These are phyloP conservation scores for Cladosporium oxysporum DNA, from an alignment of 2,329 filamentous ascomycete species.

Conservation along the genomic window DNA sequence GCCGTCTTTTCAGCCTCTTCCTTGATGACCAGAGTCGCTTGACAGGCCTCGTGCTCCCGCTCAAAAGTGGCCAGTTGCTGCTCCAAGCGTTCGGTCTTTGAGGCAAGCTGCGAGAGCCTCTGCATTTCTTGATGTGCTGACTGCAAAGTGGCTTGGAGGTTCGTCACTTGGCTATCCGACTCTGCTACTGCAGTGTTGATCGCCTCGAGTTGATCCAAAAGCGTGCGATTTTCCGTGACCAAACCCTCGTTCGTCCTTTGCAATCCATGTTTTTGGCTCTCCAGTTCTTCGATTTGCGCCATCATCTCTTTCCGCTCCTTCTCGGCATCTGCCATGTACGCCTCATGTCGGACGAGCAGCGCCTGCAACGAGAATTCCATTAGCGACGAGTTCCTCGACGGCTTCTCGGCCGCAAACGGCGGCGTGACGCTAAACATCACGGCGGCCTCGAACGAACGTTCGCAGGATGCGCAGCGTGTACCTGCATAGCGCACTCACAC, in stretches of 20 bases:
- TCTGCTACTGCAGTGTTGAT: conserved; percentile 78
- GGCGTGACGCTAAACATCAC: conserved; percentile 19
- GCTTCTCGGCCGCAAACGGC: conserved; percentile 23
- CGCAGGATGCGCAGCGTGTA: conserved; percentile 14
- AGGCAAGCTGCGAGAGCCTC: conserved; percentile 70
- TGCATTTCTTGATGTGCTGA: conserved; percentile 77
- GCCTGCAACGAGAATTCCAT: conserved; percentile 79
- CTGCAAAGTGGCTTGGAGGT: conserved; percentile 73
- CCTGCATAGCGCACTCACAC: conserved; percentile 19
- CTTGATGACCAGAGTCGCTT: conserved; percentile 65
- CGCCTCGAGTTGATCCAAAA: conserved; percentile 81
- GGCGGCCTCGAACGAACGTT: conserved; percentile 19
- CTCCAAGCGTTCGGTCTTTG: conserved; percentile 76
- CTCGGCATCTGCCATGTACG: conserved; percentile 90
- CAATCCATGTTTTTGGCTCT: conserved; percentile 67
- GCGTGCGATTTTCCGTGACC: conserved; percentile 77
- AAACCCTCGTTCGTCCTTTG: conserved; percentile 75
- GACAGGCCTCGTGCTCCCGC: conserved; percentile 73
- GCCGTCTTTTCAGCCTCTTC: conserved; percentile 77
- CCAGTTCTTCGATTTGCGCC: conserved; percentile 72
- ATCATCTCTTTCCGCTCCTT: conserved; percentile 75
- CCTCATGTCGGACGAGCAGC: conserved; percentile 86
- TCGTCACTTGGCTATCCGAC: conserved; percentile 77
- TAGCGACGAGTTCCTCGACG: conserved; percentile 49
- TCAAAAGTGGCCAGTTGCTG: conserved; percentile 77